Percentiles rank a stretch among this genome's conserved stretches.
Conservation (phyloP, 768 basidiomycete species). For the Brasilioporus rufonigricans region DNA sequence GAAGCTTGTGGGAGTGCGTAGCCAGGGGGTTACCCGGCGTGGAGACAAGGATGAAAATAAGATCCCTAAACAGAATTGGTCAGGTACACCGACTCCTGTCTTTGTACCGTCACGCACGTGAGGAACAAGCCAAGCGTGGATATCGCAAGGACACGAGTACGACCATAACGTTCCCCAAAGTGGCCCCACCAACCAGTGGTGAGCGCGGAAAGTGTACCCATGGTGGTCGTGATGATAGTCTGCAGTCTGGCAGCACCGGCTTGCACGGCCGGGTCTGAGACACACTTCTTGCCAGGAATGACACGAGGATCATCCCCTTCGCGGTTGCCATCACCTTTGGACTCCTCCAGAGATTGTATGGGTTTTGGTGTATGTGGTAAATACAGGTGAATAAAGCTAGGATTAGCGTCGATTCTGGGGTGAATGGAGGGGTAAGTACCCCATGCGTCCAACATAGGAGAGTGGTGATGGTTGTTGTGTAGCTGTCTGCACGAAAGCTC, state of each 20-base stretch:
- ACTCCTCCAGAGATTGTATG: conserved; percentile 10
- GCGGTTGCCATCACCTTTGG: conserved; percentile 26
- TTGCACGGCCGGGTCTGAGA: conserved; percentile 56
- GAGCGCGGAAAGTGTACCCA: conserved; percentile 76
- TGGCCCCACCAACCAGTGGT: conserved; percentile 89
- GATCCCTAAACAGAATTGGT: conserved; percentile 51
- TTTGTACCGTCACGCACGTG: conserved; percentile 54
- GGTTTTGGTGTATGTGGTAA: conserved; percentile 7
- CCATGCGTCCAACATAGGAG: conserved; percentile 2
- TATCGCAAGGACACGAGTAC: conserved; percentile 69
- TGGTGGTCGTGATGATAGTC: conserved; percentile 70
- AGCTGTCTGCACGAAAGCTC: conserved; percentile 68
- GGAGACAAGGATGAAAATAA: conserved; percentile 77
- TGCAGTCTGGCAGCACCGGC: conserved; percentile 72
- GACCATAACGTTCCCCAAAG: conserved; percentile 71
- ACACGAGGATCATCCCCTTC: conserved; percentile 40
- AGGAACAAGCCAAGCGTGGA: conserved; percentile 67
- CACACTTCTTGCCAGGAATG: conserved; percentile 38
- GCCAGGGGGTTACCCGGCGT: conserved; percentile 55
- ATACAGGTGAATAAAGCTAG: conserved; percentile 10
- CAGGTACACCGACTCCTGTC: background rate
- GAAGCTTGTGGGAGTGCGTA: conserved; percentile 66
- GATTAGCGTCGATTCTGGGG: conserved; percentile 2
- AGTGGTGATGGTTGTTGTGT: conserved; percentile 44
- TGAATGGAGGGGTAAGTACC: background rate